Base-by-base conservation (phyloP, 352 stramenopile genomes). In the Globisporangium rhizosaccharum region DNA sequence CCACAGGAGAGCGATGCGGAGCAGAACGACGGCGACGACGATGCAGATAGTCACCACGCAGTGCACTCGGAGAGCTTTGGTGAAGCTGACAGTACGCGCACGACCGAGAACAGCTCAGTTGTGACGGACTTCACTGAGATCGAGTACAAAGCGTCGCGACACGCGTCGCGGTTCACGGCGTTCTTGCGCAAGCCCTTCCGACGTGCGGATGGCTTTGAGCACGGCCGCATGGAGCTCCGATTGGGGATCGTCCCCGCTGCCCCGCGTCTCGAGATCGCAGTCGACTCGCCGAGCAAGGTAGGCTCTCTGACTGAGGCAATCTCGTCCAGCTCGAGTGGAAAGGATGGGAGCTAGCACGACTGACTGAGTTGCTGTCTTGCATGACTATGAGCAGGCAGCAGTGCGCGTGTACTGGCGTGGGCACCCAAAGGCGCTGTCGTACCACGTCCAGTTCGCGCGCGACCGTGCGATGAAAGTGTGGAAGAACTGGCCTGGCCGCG, bases 31-130 rank as follows among this genome's bases (percentile, higher is more conserved):
- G 70, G 82, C 44, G 52, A 69, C 36, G 75, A 88, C 23, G 82
- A 91, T 48, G 68, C 77, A 14, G 79, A 88, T 50, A 89, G 79
- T 51, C 82, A 87, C 49, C 68, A 73, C 50, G 82, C 82, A 14
- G 82, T 91, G 53, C 73, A 85, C 51, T 91, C 82, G 0, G 82
- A 91, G 61, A 89, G 79, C 42, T 91, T 91, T 65, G 79, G 82
- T 2, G 82, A 91, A 48, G 82, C 73, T 2, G 77, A 91, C 65
- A 91, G 82, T 58, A 75, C 70, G 0, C 66, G 75, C 26, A 88
- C 79, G 5, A 91, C 82, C 0, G 77, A 89, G 57, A 86, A 87
- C 56, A 88, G 79, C 65, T 91, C 82, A 0, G 70, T 89, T 5
- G 54, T 87, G 47, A 73, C 82, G 10, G 82, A 91, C 25, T 59